phyloP scores from a whole-genome alignment of 257 asterid species.

The Fraxinus americana region DNA sequence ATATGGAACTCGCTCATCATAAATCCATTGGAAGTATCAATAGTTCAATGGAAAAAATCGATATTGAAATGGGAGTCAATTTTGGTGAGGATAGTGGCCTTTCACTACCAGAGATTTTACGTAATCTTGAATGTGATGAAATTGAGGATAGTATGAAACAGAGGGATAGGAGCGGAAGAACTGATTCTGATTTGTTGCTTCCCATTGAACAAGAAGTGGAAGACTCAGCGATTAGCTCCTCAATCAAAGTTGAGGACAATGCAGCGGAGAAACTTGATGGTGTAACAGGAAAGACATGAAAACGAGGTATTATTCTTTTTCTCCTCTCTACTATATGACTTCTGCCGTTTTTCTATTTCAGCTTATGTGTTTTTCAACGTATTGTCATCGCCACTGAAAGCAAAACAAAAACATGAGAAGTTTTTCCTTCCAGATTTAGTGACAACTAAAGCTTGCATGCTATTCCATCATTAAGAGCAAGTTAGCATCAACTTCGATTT shows the following conservation, averaged over 20 bases:
- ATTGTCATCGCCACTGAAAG: not conserved
- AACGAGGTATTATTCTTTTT: conserved; percentile 25
- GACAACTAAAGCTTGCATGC: no score
- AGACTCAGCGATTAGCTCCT: conserved; percentile 34
- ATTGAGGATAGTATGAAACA: conserved; percentile 46
- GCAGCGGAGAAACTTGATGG: conserved; percentile 30
- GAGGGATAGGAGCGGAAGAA: conserved; percentile 45
- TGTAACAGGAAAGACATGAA: conserved; percentile 24
- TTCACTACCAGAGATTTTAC: conserved; percentile 64
- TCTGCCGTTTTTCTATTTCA: not conserved
- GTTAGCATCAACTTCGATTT: no score
- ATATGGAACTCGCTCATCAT: conserved; percentile 45
- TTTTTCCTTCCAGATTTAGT: no score
- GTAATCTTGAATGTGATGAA: conserved; percentile 58
- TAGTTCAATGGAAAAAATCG: conserved; percentile 72
- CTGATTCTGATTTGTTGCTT: conserved; percentile 34
- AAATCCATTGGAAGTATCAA: conserved; percentile 35
- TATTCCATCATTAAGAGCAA: no score
- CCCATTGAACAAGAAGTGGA: conserved; percentile 41
- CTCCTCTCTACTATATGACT: not conserved
- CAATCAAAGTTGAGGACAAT: conserved; percentile 29
- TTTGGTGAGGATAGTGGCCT: conserved; percentile 45
- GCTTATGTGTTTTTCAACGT: not conserved
- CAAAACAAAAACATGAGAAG: no score
- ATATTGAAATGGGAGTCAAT: conserved; percentile 68